These are phyloP conservation scores for Dichotomopilus funicola DNA, from an alignment of 2,329 filamentous ascomycete species.

Conservation along the genomic window DNA sequence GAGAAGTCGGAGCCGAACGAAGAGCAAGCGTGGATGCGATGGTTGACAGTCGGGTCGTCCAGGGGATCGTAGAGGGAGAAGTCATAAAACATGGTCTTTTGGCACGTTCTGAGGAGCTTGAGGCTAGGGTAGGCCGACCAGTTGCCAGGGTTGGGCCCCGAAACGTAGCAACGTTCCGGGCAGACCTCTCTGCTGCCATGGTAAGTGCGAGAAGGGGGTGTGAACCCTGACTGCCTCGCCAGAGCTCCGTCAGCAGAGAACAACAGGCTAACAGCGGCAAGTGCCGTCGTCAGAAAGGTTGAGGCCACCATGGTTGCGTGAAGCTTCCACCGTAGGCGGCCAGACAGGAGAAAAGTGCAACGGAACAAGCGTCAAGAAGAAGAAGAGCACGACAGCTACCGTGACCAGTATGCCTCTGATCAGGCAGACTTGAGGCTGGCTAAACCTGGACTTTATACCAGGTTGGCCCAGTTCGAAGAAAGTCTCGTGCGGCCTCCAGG, in stretches of 20 bases:
- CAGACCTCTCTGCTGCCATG: not conserved
- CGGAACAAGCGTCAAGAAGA: too few relatives aligned
- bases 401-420: too few relatives aligned
- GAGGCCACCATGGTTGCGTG: not conserved
- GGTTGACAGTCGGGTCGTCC: conserved; percentile 24
- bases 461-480: too few relatives aligned
- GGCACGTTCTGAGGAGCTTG: conserved; percentile 25
- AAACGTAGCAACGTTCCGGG: conserved; percentile 21
- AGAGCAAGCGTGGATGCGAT: conserved; percentile 30
- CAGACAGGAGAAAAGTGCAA: too few relatives aligned
- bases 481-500: too few relatives aligned
- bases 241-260: not conserved
- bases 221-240: not conserved
- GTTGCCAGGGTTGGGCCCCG: conserved; percentile 22
- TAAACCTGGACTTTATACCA: too few relatives aligned
- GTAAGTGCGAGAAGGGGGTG: not conserved
- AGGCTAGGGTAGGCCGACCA: conserved; percentile 26
- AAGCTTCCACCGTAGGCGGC: not conserved
- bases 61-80: conserved; percentile 32
- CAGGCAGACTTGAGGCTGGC: too few relatives aligned
- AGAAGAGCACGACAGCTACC: too few relatives aligned
- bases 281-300: not conserved
- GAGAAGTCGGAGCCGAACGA: conserved; percentile 21
- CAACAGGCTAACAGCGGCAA: not conserved
- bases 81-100: conserved; percentile 29